A percentile compares a stretch with the other conserved stretches of the same genome.
Conservation (phyloP, 768 basidiomycete genomes). For the Sarcodon aspratus region DNA sequence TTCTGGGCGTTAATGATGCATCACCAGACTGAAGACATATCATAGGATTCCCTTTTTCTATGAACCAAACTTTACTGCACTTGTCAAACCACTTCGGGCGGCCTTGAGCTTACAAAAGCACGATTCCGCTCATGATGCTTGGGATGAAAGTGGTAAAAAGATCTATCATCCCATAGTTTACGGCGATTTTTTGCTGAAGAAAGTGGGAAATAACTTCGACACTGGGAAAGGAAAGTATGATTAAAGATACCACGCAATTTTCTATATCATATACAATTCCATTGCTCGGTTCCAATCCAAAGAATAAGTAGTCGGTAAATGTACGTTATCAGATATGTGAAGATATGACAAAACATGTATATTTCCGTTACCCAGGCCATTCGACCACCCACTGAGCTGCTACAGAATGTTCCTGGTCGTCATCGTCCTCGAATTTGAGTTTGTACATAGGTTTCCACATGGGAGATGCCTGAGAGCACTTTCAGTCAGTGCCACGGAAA, state of each 20-base stretch:
- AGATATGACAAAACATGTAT: neutral
- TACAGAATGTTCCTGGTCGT: constrained; percentile 70
- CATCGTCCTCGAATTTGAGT: constrained; percentile 83
- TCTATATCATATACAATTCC: too few species aligned
- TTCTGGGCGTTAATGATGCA: neutral
- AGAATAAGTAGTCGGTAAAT: too few species aligned
- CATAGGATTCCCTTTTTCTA: constrained; percentile 85
- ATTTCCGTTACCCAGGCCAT: constrained; percentile 39
- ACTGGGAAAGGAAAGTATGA: constrained; percentile 24
- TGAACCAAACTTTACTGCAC: constrained; percentile 77
- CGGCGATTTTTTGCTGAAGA: constrained; percentile 65
- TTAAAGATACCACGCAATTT: neutral
- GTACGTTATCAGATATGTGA: too few species aligned
- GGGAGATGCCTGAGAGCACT: constrained; percentile 8
- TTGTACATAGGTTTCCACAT: constrained; percentile 44
- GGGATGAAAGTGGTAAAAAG: constrained; percentile 15
- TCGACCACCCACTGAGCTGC: constrained; percentile 76
- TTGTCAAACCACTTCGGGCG: constrained; percentile 52
- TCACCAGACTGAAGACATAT: neutral
- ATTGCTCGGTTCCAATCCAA: too few species aligned
- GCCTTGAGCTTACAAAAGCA: constrained; percentile 34
- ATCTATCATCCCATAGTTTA: constrained; percentile 46
- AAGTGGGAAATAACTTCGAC: constrained; percentile 68
- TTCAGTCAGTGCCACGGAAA: constrained; percentile 26
- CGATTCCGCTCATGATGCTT: constrained; percentile 3